These are phyloP conservation scores for Casaregolazyma lundiana DNA, from an alignment of 1,139 yeast species.

Conservation along the genomic window DNA sequence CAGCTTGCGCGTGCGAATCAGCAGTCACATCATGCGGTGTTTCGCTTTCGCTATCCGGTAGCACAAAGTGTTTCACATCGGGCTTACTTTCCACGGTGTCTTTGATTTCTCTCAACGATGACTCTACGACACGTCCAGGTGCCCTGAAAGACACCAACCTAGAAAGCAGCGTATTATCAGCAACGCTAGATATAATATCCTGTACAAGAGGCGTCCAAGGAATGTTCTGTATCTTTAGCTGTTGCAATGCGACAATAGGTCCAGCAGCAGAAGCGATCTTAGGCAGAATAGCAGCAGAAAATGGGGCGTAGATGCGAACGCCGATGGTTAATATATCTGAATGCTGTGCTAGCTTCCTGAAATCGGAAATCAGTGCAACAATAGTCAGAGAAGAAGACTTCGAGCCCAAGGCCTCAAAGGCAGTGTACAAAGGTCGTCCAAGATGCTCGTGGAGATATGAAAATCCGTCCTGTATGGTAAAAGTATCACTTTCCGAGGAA, in stretches of 20 bases:
- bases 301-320: constrained; percentile 68
- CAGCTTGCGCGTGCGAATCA: constrained; percentile 37
- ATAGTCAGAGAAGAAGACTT: constrained; percentile 46
- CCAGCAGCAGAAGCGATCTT: constrained; percentile 53
- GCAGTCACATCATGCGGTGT: constrained; percentile 12
- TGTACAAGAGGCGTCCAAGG: constrained; percentile 64
- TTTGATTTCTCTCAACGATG: constrained; percentile 38
- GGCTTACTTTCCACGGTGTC: background rate
- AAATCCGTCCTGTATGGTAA: constrained; percentile 11
- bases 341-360: constrained; percentile 40
- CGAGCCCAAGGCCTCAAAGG: constrained; percentile 42
- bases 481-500: constrained; percentile 19
- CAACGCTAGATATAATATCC: constrained; percentile 54
- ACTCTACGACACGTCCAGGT: constrained; percentile 30
- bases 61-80: background rate
- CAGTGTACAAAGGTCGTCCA: constrained; percentile 23
- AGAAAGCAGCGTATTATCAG: background rate
- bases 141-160: constrained; percentile 8
- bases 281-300: constrained; percentile 50
- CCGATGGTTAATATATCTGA: constrained; percentile 47
- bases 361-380: constrained; percentile 55
- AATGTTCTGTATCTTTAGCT: constrained; percentile 44
- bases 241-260: constrained; percentile 63
- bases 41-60: constrained; percentile 4
- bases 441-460: background rate